A percentile compares a stretch with the other conserved stretches of the same genome.
Conservation (phyloP, 2,329 filamentous ascomycete species). For the Pestalotiopsis sp. region DNA sequence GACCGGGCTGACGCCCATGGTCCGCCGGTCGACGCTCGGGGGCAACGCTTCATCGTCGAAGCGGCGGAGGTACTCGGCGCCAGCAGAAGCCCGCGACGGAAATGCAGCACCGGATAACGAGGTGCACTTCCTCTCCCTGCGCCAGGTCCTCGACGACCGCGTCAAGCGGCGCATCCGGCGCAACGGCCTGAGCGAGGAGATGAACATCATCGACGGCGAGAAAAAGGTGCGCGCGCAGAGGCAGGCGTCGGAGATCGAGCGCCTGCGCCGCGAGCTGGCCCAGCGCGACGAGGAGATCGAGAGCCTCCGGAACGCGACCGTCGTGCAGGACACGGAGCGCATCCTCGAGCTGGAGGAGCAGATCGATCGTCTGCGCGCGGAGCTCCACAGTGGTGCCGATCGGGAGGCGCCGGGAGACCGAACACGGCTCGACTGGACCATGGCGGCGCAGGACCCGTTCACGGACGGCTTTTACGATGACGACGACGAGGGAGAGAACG, state of each 20-base stretch:
- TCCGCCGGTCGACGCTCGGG: slow-evolving; percentile 51
- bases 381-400: no score
- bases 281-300: slow-evolving; percentile 54
- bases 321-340: slow-evolving; percentile 45
- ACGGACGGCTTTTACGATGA: slow-evolving; percentile 42
- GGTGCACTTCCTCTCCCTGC: slow-evolving; percentile 39
- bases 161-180: slow-evolving; percentile 57
- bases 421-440: slow-evolving; percentile 50
- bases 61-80: slow-evolving; percentile 47
- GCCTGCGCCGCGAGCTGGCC: slow-evolving; percentile 48
- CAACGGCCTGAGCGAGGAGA: slow-evolving; percentile 58
- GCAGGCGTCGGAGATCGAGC: slow-evolving; percentile 46
- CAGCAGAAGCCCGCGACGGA: slow-evolving; percentile 20
- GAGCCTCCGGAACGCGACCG: slow-evolving; percentile 50
- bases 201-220: slow-evolving; percentile 51
- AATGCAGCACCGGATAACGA: slow-evolving; percentile 29
- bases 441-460: slow-evolving; percentile 49
- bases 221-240: slow-evolving; percentile 40
- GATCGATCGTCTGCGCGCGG: slow-evolving; percentile 31
- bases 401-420: no score
- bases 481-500: slow-evolving; percentile 18
- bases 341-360: slow-evolving; percentile 37
- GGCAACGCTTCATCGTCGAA: slow-evolving; percentile 32
- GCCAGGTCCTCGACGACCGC: slow-evolving; percentile 41
- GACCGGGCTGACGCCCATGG: slow-evolving; percentile 60